Evolutionary conservation across 2,329 filamentous ascomycete species (phyloP), one percentile per base, ranked within the genome.

Genomic region (Kalaharituber pfeilii): DNA sequence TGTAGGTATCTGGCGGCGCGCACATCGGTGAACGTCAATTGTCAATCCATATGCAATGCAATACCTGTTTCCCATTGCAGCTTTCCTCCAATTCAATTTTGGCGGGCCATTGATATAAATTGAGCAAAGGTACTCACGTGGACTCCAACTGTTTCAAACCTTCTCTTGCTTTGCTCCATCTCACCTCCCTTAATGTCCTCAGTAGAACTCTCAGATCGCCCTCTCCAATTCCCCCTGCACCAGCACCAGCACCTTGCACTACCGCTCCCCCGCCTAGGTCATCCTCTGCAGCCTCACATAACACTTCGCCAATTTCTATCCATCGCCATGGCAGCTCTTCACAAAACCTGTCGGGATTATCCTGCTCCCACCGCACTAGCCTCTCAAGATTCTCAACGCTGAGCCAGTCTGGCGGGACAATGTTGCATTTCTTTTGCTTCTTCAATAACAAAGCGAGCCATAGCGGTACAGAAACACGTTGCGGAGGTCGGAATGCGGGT

Each of bases 361-460:
- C 79, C 26, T 82, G 91, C 66, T 98, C 91, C 64, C 84, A 75
- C 54, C 84, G 77, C 57, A 96, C 79, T 57, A 96, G 84, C 8
- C 81, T 74, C 57, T 78, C 74, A 4, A 98, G 79, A 2, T 84
- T 83, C 57, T 81, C 73, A 0, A 84, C 76, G 57, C 84, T 79
- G 6, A 98, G 79, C 91, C 91, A 98, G 15, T 86, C 75, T 7
- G 91, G 91, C 0, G 91, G 82, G 3, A 91, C 73, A 61, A 98
- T 94, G 70, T 94, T 95, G 63, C 87, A 87, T 64, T 91, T 83
- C 53, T 84, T 80, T 70, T 98, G 91, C 59, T 88, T 86, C 70
- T 96, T 96, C 53, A 98, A 80, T 24, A 96, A 80, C 15, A 96
- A 76, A 2, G 91, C 91, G 15, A 98, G 83, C 91, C 91, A 98